Conservation (phyloP, 306 rosid genomes). For the Adenanthera pavonina region DNA sequence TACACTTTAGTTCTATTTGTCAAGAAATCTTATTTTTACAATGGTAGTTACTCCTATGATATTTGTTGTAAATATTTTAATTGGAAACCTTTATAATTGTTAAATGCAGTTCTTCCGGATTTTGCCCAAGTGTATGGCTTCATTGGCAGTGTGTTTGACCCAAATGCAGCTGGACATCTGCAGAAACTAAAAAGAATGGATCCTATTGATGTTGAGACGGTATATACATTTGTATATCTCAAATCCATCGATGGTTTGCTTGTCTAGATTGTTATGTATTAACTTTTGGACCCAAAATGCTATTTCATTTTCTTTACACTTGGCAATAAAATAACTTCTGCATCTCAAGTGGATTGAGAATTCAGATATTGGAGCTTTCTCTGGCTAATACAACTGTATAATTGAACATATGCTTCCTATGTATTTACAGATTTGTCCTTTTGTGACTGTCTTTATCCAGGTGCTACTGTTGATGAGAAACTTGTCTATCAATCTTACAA, state of each 20-base stretch:
- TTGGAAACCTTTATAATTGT: background rate
- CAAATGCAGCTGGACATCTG: conserved; percentile 64
- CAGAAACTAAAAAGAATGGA: conserved; percentile 75
- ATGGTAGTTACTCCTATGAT: background rate
- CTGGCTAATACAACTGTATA: background rate
- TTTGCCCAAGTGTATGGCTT: conserved; percentile 75
- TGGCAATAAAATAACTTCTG: background rate
- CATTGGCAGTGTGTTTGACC: conserved; percentile 88
- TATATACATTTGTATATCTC: conserved; percentile 33
- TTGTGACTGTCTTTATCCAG: conserved; percentile 44
- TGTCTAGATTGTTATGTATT: background rate
- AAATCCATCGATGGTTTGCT: background rate
- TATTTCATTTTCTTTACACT: background rate
- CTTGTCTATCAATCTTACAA: conserved; percentile 73
- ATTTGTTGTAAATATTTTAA: conserved; percentile 1
- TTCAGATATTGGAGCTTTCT: background rate
- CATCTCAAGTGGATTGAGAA: background rate
- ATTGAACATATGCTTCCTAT: conserved; percentile 25
- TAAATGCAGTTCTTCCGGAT: conserved; percentile 83
- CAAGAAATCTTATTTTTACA: background rate
- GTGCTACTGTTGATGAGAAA: conserved; percentile 86
- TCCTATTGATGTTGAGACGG: conserved; percentile 84
- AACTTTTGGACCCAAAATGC: background rate
- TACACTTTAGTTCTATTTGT: background rate
- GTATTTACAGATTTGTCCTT: background rate